Base-by-base conservation (phyloP, 352 stramenopile species). In the Globisporangium camurandrum region DNA sequence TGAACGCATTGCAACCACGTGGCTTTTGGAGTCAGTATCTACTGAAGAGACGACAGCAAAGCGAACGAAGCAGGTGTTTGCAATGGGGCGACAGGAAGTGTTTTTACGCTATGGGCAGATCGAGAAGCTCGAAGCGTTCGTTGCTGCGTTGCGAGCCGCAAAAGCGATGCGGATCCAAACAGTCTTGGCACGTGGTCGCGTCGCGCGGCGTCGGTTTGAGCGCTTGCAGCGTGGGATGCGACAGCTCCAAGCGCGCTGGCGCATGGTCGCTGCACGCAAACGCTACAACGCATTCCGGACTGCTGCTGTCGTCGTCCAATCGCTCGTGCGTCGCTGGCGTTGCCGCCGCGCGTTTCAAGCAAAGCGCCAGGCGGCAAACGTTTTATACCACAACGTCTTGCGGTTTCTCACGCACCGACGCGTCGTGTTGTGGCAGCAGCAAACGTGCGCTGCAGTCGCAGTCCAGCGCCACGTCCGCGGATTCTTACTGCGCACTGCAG, bases 31-130 rank as follows among this genome's bases (percentile, higher is more conserved):
- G 36, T 19, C 36, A 11, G 8, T 9, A 20, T 4, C 33, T 2
- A 6, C 2, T 6, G 16, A 23, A 17, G 36, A 17, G 17, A 22
- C 36, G 17, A 23, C 33, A 6, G n/a, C 33, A 1, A 39, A 19
- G 2, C 56, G 50, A 20, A 51, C 51, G 31, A 81, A 81, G 34
- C 57, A 74, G 38, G 51, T 70, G 11, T 87, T 88, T 54, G 75
- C 73, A 0, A 83, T 90, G 67, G 78, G 78, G 3, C 71, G 60
- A 17, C 63, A 84, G 33, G 78, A 93, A 54, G 63, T 93, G 0
- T 93, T 89, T 38, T 48, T 93, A 20, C 76, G 78, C 1, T 90
- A 93, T 41, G 81, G 78, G 0, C 78, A 93, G 46, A 41, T 93
- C 1, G 81, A 93, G 54, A 70, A 71, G 23, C 64, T 92, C 11